Base-by-base conservation (phyloP, 306 rosid genomes). In the Corylus heterophylla region DNA sequence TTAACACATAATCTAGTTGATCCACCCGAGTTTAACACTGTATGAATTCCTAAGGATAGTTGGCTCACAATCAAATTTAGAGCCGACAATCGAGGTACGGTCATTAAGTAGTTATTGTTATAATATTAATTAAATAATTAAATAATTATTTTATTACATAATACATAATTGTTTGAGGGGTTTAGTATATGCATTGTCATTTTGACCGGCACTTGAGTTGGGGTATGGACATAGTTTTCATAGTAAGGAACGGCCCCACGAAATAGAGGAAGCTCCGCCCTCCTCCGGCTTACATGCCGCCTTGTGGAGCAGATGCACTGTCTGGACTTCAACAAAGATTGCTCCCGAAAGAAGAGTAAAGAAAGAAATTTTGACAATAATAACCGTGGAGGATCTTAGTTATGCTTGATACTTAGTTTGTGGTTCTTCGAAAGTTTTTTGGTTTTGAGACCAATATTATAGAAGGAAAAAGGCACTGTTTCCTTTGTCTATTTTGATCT, bases 41-140 rank as follows among this genome's bases (percentile, higher is more conserved):
- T 83, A 16, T 68, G 70, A 42, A 54, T 83, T 51, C 86, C 86
- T 48, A 83, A 54, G 48, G 80, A 83, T 58, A 83, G 86, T 20
- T 83, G 86, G 87, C 45, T 85, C 1, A 11, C 85, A 48, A 74
- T 86, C n/a, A 77, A 83, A 67, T 83, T 74, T 67, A 12, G 14
- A 48, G 89, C 89, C 11, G 9, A 1, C 22, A 67, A 67, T 67
- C 72, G 51, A 67, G 72, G 72, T 67, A 67, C 13, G 17, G 17
- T 67, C 16, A n/a, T 8, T 17, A 3, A 37, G 12, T 22, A 39
- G 5, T 52, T 39, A 39, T 39, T 39, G 4, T 39, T 39, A 39
- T 0, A 39, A 39, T 39, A 39, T 39, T 39, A 39, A 39, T 39
- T 39, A 39, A 39, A 39, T 39, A 4, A 39, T 39, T 39, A 39